Evolutionary conservation across 140 eudicot species (phyloP), one percentile per base, ranked within the genome.

Genomic region (Cichorium intybus): DNA sequence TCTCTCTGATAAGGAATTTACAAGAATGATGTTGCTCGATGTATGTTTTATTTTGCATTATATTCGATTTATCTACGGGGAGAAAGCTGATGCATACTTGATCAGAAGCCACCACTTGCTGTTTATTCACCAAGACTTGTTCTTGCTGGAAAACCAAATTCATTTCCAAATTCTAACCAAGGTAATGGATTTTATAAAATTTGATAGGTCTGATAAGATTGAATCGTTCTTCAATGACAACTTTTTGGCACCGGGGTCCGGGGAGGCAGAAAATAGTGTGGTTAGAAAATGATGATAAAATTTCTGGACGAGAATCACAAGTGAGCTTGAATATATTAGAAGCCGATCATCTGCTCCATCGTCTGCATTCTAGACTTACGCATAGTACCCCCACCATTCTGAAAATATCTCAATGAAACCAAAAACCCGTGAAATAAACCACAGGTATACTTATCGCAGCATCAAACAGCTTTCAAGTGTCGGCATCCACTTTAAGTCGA

Each of bases 61-160:
- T 60, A 74, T 74, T 49, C 29, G 1, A 11, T n/a, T 3, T 58
- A 34, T 74, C 17, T 74, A 9, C 24, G 56, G 62, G 0, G 68
- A 1, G 21, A 57, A 48, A n/a, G 6, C 20, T 16, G 21, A 33
- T 49, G 1, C 0, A 22, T 57, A 12, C 29, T 56, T 74, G n/a
- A n/a, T n/a, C n/a, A 69, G 45, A 27, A 24, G 22, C 69, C 66
- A 75, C 57, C 64, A 74, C 14, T 43, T 69, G 28, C 77, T 64
- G 35, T 68, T 39, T 47, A 58, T 69, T 14, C 74, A 64, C 39
- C 77, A 69, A 23, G 84, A 79, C 55, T 28, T 79, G 53, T 69
- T 79, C 60, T 74, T 74, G 63, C 10, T 74, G 5, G 74, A 74
- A 10, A 79, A 79, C 64, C 84, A 74, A 59, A 55, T 79, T 20